Base-by-base conservation (phyloP, 768 basidiomycete species). In the Panaeolus papilionaceus region DNA sequence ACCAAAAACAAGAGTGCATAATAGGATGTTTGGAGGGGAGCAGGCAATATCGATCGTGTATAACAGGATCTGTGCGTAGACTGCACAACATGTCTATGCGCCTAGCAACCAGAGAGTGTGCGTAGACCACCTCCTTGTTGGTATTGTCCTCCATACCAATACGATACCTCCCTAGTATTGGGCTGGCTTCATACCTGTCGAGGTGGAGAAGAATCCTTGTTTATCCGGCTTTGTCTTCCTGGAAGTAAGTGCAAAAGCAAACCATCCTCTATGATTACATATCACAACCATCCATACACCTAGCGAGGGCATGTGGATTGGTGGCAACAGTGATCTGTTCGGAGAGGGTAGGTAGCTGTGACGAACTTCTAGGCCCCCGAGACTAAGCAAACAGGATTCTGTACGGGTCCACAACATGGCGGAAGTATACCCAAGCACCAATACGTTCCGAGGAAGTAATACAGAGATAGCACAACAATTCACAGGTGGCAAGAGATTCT, bases 381-480 rank as follows among this genome's bases (percentile, higher is more conserved):
- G 85, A 81, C 76, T 73, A 80, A 73, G 78, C 86, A 83, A 75
- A 80, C 82, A 75, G 73, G 79, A 79, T 78, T 79, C 77, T 84
- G 86, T 83, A 26, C 66, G 85, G 82, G 61, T 65, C 73, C 69
- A 65, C 66, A 47, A 45, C 42, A 69, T 67, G 65, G 67, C 66
- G 64, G 64, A 68, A 66, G 63, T 64, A 73, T 71, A 51, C 20
- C 63, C 75, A 68, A 73, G 73, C 65, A 68, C 65, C 71, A 66
- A 75, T 74, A 80, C 86, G 75, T 87, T 85, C 88, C 82, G 88
- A 75, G 87, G 84, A 84, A 64, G 81, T 83, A 82, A 81, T 82
- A 45, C 54, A 72, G 79, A 75, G 70, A 67, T 62, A 64, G 61
- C 67, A 67, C 68, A 67, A 70, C 76, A 79, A 71, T 70, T 88